phyloP scores from a whole-genome alignment of 345 rosid genomes.

The Bretschneidera sinensis region DNA sequence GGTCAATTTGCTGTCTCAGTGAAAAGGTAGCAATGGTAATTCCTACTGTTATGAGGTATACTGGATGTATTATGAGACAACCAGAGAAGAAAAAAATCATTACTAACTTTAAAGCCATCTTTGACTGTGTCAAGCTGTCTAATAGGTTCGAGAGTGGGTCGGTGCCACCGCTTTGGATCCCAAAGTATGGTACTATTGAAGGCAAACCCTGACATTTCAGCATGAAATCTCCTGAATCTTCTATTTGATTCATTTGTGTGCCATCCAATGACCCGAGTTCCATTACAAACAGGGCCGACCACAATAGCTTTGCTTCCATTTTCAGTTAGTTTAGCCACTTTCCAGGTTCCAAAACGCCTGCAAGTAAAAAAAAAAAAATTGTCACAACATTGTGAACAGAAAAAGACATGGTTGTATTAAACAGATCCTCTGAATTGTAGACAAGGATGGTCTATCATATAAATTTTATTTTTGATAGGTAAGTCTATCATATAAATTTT shows the following conservation, averaged over 20 bases:
- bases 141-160: constrained; percentile 48
- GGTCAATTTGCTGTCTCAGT: background rate
- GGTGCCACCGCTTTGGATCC: constrained; percentile 63
- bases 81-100: constrained; percentile 5
- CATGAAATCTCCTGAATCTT: constrained; percentile 51
- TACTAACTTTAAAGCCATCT: constrained; percentile 43
- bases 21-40: background rate
- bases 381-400: too few species aligned
- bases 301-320: constrained; percentile 21
- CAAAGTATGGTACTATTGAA: constrained; percentile 63
- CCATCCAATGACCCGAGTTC: constrained; percentile 58
- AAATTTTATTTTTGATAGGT: too few species aligned
- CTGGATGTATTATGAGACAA: background rate
- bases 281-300: constrained; percentile 62
- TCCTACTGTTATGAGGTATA: background rate
- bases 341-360: constrained; percentile 64
- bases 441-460: too few species aligned
- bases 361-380: constrained; percentile 1
- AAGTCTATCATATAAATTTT: too few species aligned
- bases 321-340: constrained; percentile 40
- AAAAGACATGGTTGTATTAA: too few species aligned
- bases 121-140: constrained; percentile 44
- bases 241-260: constrained; percentile 27
- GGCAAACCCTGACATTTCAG: constrained; percentile 56
- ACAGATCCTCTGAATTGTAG: too few species aligned